Percentiles rank a stretch among this genome's conserved stretches.
Conservation (phyloP, 768 basidiomycete genomes). For the Tricholomella constricta region DNA sequence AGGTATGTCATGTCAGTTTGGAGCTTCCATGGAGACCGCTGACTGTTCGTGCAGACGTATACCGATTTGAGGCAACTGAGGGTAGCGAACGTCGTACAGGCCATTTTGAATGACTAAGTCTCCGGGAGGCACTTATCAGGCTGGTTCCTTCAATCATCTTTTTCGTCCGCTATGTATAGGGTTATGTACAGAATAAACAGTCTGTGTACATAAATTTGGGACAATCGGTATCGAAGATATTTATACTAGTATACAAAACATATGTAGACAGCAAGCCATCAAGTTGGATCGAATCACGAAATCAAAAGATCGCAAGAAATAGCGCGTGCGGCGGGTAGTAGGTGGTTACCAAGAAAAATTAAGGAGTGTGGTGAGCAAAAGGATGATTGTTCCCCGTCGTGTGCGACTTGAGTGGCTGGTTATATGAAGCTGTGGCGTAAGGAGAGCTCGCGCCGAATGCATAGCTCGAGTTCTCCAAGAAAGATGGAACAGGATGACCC, state of each 20-base stretch:
- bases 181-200: background rate
- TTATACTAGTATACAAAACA: background rate
- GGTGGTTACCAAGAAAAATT: background rate
- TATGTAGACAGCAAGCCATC: too few species aligned
- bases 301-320: background rate
- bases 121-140: background rate
- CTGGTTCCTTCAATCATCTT: too few species aligned
- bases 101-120: constrained; percentile 75
- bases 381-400: too few species aligned
- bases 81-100: constrained; percentile 91
- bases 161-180: too few species aligned
- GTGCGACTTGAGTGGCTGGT: too few species aligned
- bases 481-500: constrained; percentile 5
- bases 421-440: background rate
- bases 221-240: background rate
- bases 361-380: background rate
- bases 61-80: constrained; percentile 91
- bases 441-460: constrained; percentile 5
- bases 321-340: background rate
- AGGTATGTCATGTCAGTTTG: constrained; percentile 51
- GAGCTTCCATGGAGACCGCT: background rate
- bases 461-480: background rate
- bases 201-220: background rate
- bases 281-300: too few species aligned
- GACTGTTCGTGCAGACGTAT: constrained; percentile 68